Evolutionary conservation across 352 stramenopile species (phyloP).

Genomic region (Globisporangium solare): DNA sequence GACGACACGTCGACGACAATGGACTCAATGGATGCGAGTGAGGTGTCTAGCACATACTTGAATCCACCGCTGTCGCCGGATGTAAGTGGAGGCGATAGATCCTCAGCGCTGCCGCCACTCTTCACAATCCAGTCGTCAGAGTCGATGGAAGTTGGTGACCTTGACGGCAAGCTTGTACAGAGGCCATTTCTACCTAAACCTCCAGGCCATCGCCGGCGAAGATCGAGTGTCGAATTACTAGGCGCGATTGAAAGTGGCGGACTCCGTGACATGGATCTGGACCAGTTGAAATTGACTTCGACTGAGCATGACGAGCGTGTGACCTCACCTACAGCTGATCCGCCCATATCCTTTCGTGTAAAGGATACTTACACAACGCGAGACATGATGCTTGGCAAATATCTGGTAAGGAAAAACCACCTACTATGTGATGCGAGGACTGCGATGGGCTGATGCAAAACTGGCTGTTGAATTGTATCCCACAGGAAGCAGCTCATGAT

Average conservation of each 20-base stretch:
- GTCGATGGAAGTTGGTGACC: conserved; percentile 15
- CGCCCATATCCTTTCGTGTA: conserved; percentile 22
- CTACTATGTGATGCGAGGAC: background rate
- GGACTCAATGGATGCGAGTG: conserved; percentile 9
- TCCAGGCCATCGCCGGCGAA: conserved; percentile 28
- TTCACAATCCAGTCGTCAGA: conserved; percentile 33
- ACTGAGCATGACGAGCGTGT: conserved; percentile 9
- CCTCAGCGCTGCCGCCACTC: conserved; percentile 13
- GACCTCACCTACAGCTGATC: conserved; percentile 13
- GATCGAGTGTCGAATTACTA: conserved; percentile 62
- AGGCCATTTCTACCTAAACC: conserved; percentile 4
- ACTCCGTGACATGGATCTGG: conserved; percentile 28
- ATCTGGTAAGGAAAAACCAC: conserved; percentile 45
- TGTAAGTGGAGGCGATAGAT: background rate
- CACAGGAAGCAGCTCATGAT: conserved; percentile 56
- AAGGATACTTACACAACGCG: conserved; percentile 44
- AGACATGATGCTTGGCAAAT: conserved; percentile 61
- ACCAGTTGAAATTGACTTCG: conserved; percentile 21
- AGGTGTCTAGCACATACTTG: conserved; percentile 11
- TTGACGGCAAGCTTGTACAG: conserved; percentile 6
- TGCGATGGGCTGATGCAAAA: background rate
- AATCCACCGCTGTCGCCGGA: conserved; percentile 10
- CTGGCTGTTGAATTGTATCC: conserved; percentile 5
- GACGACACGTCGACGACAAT: conserved; percentile 1
- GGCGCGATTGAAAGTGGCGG: conserved; percentile 56